A percentile compares a stretch with the other conserved stretches of the same genome.
These are phyloP conservation scores for Trametes pubescens DNA, from an alignment of 1,284 basidiomycete species.

Conservation along the genomic window DNA sequence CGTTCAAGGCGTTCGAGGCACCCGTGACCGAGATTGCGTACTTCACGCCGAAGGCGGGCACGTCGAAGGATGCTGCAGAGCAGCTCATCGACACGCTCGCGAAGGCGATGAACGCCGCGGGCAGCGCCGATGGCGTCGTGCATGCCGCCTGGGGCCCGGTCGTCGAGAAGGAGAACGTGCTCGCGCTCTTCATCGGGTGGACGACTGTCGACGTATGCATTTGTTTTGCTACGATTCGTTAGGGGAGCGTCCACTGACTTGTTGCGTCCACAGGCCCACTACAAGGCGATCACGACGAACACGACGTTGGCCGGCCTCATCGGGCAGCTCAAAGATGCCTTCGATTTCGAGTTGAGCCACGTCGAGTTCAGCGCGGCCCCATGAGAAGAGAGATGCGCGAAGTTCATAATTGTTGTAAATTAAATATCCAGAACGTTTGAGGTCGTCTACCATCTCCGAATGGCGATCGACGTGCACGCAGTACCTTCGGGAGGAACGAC, in stretches of 20 bases:
- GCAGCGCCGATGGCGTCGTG: slow-evolving; percentile 20
- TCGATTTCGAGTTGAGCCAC: neutral
- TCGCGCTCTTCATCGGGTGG: slow-evolving; percentile 35
- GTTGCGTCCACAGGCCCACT: neutral
- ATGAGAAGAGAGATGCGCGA: too few species aligned
- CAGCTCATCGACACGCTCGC: slow-evolving; percentile 23
- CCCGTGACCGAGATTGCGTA: slow-evolving; percentile 35
- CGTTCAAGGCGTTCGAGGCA: slow-evolving; percentile 34
- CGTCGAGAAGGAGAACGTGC: slow-evolving; percentile 29
- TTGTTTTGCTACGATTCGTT: neutral
- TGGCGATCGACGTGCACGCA: too few species aligned
- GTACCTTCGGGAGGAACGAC: too few species aligned
- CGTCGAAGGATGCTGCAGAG: slow-evolving; percentile 25
- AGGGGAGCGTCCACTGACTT: neutral
- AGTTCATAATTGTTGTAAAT: too few species aligned
- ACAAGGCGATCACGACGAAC: neutral
- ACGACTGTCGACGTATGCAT: slow-evolving; percentile 31
- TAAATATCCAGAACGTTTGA: too few species aligned
- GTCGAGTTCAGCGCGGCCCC: neutral
- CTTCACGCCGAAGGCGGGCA: slow-evolving; percentile 30
- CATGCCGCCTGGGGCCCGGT: slow-evolving; percentile 32
- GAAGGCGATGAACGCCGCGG: slow-evolving; percentile 19
- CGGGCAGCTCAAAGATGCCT: neutral
- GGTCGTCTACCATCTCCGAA: too few species aligned
- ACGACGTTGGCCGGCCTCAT: neutral